Conservation (phyloP, 2,329 filamentous ascomycete genomes). For the Macroventuria anomochaeta region DNA sequence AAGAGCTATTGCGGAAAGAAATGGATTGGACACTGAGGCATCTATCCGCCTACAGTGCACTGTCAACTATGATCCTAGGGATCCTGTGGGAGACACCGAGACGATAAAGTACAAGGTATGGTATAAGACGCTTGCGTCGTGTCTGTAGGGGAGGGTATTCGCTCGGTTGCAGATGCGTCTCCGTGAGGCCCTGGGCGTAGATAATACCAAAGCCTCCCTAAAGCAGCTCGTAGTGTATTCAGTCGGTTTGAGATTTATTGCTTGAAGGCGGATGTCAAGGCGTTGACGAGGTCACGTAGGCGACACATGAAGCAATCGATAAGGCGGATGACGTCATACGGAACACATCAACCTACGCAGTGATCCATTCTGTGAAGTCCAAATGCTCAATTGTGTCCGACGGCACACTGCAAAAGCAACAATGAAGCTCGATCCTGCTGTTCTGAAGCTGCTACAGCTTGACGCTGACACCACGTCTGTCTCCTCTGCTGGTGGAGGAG, state of each 20-base stretch:
- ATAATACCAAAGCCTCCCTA: too few species aligned
- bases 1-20: too few species aligned
- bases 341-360: background rate
- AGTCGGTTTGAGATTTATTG: background rate
- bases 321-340: constrained; percentile 4
- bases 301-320: background rate
- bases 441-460: constrained; percentile 66
- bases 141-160: too few species aligned
- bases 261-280: background rate
- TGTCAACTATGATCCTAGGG: too few species aligned
- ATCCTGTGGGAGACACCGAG: too few species aligned
- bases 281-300: background rate
- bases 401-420: constrained; percentile 14
- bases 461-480: constrained; percentile 63
- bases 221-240: too few species aligned
- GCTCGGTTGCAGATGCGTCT: too few species aligned
- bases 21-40: too few species aligned
- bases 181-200: too few species aligned
- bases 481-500: constrained; percentile 68
- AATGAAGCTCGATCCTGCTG: constrained; percentile 67
- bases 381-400: background rate
- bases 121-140: too few species aligned
- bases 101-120: too few species aligned
- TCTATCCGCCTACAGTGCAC: too few species aligned
- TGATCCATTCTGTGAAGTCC: background rate